These are phyloP conservation scores for Morella rubra DNA, from an alignment of 306 rosid species.

Conservation along the genomic window DNA sequence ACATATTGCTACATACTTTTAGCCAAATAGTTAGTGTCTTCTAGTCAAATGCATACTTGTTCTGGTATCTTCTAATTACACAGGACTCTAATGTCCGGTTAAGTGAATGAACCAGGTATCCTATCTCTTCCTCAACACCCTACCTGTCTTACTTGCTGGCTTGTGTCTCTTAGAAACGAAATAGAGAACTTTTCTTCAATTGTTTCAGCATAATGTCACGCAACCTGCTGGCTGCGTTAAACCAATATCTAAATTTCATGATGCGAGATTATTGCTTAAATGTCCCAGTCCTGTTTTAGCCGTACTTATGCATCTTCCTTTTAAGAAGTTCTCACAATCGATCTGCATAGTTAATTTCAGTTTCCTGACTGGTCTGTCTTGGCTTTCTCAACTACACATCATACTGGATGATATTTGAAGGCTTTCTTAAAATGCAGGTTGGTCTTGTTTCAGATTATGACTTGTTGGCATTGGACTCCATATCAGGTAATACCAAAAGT, in stretches of 20 bases:
- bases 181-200: background rate
- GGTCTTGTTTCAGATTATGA: constrained; percentile 97
- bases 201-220: background rate
- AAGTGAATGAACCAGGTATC: background rate
- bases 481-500: constrained; percentile 55
- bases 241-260: background rate
- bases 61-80: background rate
- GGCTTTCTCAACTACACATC: too few species aligned
- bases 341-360: background rate
- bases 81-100: background rate
- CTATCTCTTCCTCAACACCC: background rate
- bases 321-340: background rate
- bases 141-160: constrained; percentile 9
- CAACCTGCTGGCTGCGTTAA: background rate
- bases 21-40: too few species aligned
- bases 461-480: constrained; percentile 86
- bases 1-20: too few species aligned
- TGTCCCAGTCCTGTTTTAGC: background rate
- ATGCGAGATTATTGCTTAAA: background rate
- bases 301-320: background rate
- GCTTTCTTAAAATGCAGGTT: constrained; percentile 58
- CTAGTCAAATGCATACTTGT: too few species aligned
- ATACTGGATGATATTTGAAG: constrained; percentile 24
- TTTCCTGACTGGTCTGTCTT: background rate
- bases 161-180: background rate